Conservation (phyloP, 2,329 filamentous ascomycete species). For the Fusarium verrucosum region DNA sequence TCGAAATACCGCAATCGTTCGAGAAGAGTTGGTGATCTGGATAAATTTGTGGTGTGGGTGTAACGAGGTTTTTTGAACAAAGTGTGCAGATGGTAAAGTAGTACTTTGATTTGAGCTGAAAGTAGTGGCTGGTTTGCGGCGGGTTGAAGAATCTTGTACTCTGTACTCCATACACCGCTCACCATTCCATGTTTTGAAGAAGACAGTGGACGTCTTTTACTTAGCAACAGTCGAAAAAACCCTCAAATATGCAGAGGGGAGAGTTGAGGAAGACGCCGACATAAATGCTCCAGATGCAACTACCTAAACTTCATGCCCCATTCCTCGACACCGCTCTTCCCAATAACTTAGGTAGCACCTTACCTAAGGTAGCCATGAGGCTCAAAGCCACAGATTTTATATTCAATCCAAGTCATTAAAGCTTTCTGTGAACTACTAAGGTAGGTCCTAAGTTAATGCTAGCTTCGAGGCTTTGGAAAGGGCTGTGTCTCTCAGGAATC, state of each 20-base stretch:
- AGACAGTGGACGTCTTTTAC: neutral
- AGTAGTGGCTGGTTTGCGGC: conserved; percentile 9
- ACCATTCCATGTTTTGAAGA: conserved; percentile 14
- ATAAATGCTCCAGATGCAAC: neutral
- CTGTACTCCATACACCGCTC: neutral
- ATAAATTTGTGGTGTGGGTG: neutral
- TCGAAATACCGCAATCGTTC: conserved; percentile 23
- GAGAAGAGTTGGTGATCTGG: conserved; percentile 4
- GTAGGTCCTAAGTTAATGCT: neutral
- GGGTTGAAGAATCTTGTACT: neutral
- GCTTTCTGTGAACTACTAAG: neutral
- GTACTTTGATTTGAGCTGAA: conserved; percentile 12
- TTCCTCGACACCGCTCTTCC: conserved; percentile 29
- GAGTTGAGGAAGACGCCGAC: neutral
- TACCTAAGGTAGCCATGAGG: neutral
- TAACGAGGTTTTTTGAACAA: neutral
- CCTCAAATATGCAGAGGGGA: neutral
- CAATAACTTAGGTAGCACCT: neutral
- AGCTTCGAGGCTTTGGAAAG: neutral
- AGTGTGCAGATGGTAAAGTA: conserved; percentile 11
- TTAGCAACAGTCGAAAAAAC: neutral
- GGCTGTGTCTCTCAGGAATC: neutral
- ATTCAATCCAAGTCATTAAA: neutral
- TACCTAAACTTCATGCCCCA: conserved; percentile 1
- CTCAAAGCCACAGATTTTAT: neutral